Evolutionary conservation across 2,329 filamentous ascomycete genomes (phyloP), one percentile per base, ranked within the genome.

Genomic region (Fusarium scirpi): DNA sequence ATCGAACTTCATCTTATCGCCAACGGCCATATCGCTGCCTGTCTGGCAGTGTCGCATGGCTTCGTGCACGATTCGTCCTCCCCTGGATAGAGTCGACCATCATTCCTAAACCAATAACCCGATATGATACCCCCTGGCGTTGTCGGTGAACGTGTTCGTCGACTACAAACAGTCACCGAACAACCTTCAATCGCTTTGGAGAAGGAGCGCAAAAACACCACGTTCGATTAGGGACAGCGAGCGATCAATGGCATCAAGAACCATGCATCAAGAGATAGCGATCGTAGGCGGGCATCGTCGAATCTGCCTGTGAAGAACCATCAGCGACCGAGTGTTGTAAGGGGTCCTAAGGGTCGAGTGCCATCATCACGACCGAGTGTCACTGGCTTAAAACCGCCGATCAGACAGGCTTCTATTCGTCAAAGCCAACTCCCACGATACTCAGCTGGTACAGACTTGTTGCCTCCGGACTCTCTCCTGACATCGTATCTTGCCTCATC

Each of bases 111-210:
- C 32, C 38, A 70, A 46, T 44, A 65, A 51, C 29, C 55, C 38
- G 65, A 66, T 53, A 41, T 63, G 40, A 62, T 77, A 48, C 76
- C 74, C 8, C 58, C 67, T 4, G 77, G 77, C 22, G 74, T 78
- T 38, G 77, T 79, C 24, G 57, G 71, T 25, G 65, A 75, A 29
- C 78, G 77, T 38, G 76, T 78, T 52, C 75, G 73, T 41, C 74
- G 75, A 34, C 70, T 80, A 32, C 71, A 70, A 24, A 74, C 65
- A 6, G 68, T 77, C 5, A 69, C 65, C 11, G 64, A 55, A 8
- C 58, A 53, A 20, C 29, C 29, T 20, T 62, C 58, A 13, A 29
- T 58, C 7, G 57, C 68, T 40, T 62, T 66, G 45, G 62, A 70
- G 59, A 67, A 66, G 15, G 68, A 73, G 45, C 70, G 69, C n/a